Percentiles rank a stretch among this genome's conserved stretches.
Evolutionary conservation across 2,329 filamentous ascomycete species (phyloP).

Genomic region (Aschersonia sp.): DNA sequence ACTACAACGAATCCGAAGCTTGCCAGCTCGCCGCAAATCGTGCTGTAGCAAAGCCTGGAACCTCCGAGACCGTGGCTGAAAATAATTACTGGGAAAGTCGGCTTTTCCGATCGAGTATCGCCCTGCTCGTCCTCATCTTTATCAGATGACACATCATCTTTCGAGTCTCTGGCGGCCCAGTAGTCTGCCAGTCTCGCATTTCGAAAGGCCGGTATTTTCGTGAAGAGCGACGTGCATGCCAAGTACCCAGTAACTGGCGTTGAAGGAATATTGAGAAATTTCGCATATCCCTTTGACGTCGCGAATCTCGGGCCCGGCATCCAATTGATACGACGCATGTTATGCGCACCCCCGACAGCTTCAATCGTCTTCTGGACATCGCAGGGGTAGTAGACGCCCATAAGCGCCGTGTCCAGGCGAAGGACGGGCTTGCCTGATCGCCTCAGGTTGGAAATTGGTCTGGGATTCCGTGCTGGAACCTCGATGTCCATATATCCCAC

Average conservation of each 20-base stretch:
- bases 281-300: slow-evolving; percentile 46
- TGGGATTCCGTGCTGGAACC: slow-evolving; percentile 33
- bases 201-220: slow-evolving; percentile 48
- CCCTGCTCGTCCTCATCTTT: slow-evolving; percentile 4
- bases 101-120: slow-evolving; percentile 15
- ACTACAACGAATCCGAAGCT: slow-evolving; percentile 52
- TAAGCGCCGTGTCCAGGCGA: slow-evolving; percentile 40
- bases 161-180: slow-evolving; percentile 29
- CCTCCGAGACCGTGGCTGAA: slow-evolving; percentile 55
- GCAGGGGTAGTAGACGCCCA: slow-evolving; percentile 52
- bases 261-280: slow-evolving; percentile 39
- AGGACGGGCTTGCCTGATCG: slow-evolving; percentile 23
- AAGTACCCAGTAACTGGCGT: slow-evolving; percentile 36
- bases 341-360: slow-evolving; percentile 15
- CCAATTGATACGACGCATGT: slow-evolving; percentile 44
- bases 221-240: slow-evolving; percentile 44
- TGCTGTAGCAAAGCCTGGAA: slow-evolving; percentile 46
- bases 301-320: slow-evolving; percentile 40
- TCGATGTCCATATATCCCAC: slow-evolving; percentile 57
- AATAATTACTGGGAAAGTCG: slow-evolving; percentile 45
- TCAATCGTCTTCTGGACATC: slow-evolving; percentile 17
- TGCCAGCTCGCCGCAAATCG: slow-evolving; percentile 50
- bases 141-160: slow-evolving; percentile 18
- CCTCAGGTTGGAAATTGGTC: slow-evolving; percentile 24
- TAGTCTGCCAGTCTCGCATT: slow-evolving; percentile 43